Evolutionary conservation across 75 land plant genomes (phyloP).

Genomic region (Pseudotsuga menziesii): DNA sequence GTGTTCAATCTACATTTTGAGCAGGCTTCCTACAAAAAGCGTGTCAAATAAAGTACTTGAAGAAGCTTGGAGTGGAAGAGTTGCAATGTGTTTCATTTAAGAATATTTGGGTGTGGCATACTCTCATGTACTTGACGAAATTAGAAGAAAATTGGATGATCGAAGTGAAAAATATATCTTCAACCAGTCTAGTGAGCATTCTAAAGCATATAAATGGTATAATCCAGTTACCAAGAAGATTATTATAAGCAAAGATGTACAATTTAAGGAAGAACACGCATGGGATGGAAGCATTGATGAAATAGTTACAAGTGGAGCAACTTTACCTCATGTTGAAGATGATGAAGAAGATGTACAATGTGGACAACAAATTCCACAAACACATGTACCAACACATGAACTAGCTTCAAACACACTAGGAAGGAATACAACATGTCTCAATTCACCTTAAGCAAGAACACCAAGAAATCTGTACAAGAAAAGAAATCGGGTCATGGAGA

Average conservation of each 20-base stretch:
- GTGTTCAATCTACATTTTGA: no score
- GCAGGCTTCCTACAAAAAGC: no score
- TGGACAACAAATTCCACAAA: not conserved
- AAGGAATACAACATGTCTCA: not conserved
- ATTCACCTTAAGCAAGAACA: not conserved
- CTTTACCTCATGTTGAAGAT: not conserved
- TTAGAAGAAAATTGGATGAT: no score
- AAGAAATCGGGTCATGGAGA: not conserved
- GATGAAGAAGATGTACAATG: not conserved
- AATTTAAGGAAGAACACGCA: not conserved
- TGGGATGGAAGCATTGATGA: not conserved
- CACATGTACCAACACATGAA: not conserved
- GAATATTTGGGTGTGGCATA: no score
- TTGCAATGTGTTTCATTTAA: no score
- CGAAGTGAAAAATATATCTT: no score
- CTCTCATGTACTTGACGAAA: no score
- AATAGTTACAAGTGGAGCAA: not conserved
- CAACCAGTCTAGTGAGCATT: no score
- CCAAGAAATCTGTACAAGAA: not conserved
- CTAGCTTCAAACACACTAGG: no score
- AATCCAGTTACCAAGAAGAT: not conserved
- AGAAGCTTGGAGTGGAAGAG: no score
- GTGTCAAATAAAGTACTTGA: no score
- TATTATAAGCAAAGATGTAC: not conserved
- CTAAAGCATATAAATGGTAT: no score